phyloP scores from a whole-genome alignment of 306 rosid genomes.

The Aeschynomene evenia region DNA sequence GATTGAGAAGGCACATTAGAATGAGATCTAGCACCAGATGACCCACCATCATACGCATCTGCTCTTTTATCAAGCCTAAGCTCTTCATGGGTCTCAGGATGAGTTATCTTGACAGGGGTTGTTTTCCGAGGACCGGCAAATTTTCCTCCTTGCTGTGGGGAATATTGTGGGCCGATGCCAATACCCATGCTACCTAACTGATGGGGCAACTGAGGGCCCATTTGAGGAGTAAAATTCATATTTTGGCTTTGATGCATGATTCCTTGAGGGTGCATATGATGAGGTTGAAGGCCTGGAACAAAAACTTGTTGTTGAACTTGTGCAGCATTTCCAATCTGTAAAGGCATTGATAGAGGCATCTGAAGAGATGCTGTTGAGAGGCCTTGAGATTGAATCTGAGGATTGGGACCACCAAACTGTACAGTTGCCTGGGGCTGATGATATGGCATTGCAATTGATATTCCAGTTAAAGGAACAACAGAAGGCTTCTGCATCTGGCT shows the following conservation, averaged over 20 bases:
- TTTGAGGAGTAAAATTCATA: constrained; percentile 59
- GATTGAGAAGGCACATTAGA: constrained; percentile 59
- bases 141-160: constrained; percentile 82
- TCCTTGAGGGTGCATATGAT: constrained; percentile 74
- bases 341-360: constrained; percentile 60
- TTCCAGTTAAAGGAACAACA: constrained; percentile 57
- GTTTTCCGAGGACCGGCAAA: constrained; percentile 64
- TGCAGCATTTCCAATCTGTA: constrained; percentile 66
- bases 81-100: constrained; percentile 93
- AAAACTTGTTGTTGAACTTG: constrained; percentile 77
- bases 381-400: constrained; percentile 80
- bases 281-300: constrained; percentile 70
- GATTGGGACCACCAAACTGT: constrained; percentile 77
- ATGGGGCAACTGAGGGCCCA: constrained; percentile 67
- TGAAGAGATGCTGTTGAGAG: constrained; percentile 63
- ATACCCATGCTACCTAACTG: constrained; percentile 75
- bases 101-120: constrained; percentile 75
- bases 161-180: constrained; percentile 49
- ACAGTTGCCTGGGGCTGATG: constrained; percentile 67
- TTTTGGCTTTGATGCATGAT: constrained; percentile 70
- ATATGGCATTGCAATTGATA: constrained; percentile 60
- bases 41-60: constrained; percentile 61
- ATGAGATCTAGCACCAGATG: constrained; percentile 64
- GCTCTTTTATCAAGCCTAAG: constrained; percentile 74
- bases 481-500: constrained; percentile 72